Base-by-base conservation (phyloP, 169 alveolate genomes). In the Plasmodium gallinaceum region DNA sequence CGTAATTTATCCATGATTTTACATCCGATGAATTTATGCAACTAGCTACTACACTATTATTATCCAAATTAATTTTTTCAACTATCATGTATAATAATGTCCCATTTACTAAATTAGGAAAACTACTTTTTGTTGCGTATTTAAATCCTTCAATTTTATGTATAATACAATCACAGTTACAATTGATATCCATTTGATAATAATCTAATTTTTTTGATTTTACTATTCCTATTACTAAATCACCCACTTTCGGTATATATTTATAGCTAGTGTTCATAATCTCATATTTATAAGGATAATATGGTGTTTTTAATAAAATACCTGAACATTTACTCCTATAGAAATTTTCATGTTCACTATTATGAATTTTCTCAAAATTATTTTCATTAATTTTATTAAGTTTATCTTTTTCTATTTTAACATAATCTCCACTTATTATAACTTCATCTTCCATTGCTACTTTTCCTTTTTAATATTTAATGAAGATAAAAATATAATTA, bases 161-260 rank as follows among this genome's bases (percentile, higher is more conserved):
- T 61, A 94, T 62, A 42, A 86, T 42, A 52, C 94, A 94, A 20
- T 92, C 94, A 72, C 88, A 92, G 24, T 88, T 58, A 68, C 93
- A 87, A 43, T 90, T 91, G 39, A 94, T 92, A 58, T 92, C 94
- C 60, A 93, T 87, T 37, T 91, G 90, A 70, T 90, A 94, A 64
- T 74, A 92, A 75, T 94, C 96, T 60, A 68, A 37, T 60, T 92
- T 94, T 45, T 94, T 92, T 8, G 93, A 61, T 39, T 88, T 91
- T n/a, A 94, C 89, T 20, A 94, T 88, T 8, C 95, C 96, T 22
- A 94, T 70, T 12, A 94, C 94, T 54, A 90, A 93, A 71, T 94
- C 96, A 9, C 96, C 96, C 32, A 90, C 92, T 52, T 66, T 94
- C 48, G 96, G 96, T 48, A 83, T 71, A 72, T 94, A 94, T 37